Conservation (phyloP, 2,329 filamentous ascomycete species). For the Aureobasidium sp. region DNA sequence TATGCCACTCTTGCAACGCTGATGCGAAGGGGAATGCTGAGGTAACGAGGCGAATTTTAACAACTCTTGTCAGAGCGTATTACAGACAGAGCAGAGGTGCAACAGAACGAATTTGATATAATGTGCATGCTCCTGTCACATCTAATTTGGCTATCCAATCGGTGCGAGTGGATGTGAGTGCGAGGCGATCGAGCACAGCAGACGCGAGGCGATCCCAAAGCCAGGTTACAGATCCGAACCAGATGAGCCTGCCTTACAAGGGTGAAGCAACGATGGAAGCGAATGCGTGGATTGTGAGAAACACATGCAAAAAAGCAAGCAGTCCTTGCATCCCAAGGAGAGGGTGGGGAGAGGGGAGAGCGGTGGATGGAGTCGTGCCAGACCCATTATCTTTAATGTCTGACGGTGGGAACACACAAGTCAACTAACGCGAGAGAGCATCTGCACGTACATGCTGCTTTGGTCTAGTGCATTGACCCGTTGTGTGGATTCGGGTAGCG, state of each 20-base stretch:
- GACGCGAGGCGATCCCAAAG: slow-evolving; percentile 7
- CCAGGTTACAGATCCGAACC: slow-evolving; percentile 6
- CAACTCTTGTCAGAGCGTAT: neutral
- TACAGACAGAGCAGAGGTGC: slow-evolving; percentile 7
- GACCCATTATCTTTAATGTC: slow-evolving; percentile 17
- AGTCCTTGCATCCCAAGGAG: slow-evolving; percentile 13
- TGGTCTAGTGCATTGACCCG: slow-evolving; percentile 16
- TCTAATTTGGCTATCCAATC: neutral
- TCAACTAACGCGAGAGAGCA: slow-evolving; percentile 16
- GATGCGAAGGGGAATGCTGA: neutral
- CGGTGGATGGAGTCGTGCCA: slow-evolving; percentile 16
- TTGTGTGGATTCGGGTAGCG: slow-evolving; percentile 15
- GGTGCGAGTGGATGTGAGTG: neutral
- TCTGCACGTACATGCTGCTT: slow-evolving; percentile 17
- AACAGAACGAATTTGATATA: slow-evolving; percentile 14
- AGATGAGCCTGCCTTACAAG: slow-evolving; percentile 7
- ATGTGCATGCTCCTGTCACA: slow-evolving; percentile 14
- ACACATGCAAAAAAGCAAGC: slow-evolving; percentile 13
- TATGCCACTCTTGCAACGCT: neutral
- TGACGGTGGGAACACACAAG: slow-evolving; percentile 15
- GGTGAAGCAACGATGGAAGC: neutral
- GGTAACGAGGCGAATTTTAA: neutral
- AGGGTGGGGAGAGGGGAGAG: slow-evolving; percentile 10
- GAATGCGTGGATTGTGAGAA: slow-evolving; percentile 2
- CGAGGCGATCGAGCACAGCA: slow-evolving; percentile 13